Conservation (phyloP, 2,329 filamentous ascomycete species). For the Sporothrix inflata region DNA sequence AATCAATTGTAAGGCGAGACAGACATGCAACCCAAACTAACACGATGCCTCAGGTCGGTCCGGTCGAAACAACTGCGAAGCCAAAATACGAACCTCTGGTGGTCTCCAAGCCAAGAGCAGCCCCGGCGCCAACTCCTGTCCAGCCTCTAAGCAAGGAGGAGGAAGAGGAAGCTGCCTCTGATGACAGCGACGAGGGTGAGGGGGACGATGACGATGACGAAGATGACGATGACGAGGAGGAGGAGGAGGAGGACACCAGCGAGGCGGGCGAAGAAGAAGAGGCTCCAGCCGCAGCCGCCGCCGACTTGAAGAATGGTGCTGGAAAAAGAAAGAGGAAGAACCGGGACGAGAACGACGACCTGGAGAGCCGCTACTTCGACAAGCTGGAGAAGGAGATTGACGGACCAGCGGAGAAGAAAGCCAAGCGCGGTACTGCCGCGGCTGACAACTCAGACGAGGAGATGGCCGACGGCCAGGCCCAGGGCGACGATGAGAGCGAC, state of each 20-base stretch:
- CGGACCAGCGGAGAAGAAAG: constrained; percentile 56
- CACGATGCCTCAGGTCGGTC: constrained; percentile 49
- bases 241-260: constrained; percentile 43
- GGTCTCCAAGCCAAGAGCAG: constrained; percentile 14
- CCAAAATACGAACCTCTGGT: constrained; percentile 47
- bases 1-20: background rate
- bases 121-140: constrained; percentile 21
- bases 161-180: constrained; percentile 11
- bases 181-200: constrained; percentile 26
- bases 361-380: constrained; percentile 71
- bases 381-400: constrained; percentile 57
- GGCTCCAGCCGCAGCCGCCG: constrained; percentile 43
- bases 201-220: constrained; percentile 29
- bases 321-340: constrained; percentile 67
- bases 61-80: constrained; percentile 51
- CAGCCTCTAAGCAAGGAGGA: constrained; percentile 28
- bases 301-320: constrained; percentile 51
- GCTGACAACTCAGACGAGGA: constrained; percentile 43
- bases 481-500: constrained; percentile 44
- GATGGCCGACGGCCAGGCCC: constrained; percentile 51
- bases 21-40: background rate
- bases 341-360: constrained; percentile 65
- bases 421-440: constrained; percentile 47
- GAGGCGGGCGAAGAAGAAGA: constrained; percentile 44
- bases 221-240: constrained; percentile 30